Base-by-base conservation (phyloP, 2,329 filamentous ascomycete species). In the Cladosporium phlei region DNA sequence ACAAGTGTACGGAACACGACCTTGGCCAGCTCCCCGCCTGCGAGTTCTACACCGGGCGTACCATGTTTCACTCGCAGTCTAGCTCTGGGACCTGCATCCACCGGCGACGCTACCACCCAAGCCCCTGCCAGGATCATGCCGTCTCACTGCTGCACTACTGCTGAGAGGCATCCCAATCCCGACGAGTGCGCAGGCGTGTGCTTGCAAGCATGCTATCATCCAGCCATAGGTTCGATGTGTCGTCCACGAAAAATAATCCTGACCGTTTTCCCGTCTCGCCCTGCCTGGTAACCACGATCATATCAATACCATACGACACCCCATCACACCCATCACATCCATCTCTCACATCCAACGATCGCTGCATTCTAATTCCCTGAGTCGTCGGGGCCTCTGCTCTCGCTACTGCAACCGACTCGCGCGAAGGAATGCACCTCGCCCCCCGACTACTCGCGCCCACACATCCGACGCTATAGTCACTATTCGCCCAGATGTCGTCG, bases 31-130 rank as follows among this genome's bases (percentile, higher is more conserved):
- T 35, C 32, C 42, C 42, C 25, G 42, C 42, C 32, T 28, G 24
- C 42, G 22, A 37, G 32, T 45, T 27, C 30, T 45, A 32, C 37
- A 37, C 42, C 42, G 42, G 42, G 42, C 30, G 32, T 37, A 29
- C 42, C 42, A 45, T 45, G 42, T 45, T 45, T 45, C 42, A 45
- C 42, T 27, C 5, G 16, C 28, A 19, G 20, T 35, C 24, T 45
- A 45, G 42, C 42, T 35, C 42, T 37, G 42, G n/a, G 35, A 27
- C 42, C 42, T 45, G 42, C 42, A 45, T 45, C 42, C 42, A 45
- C 42, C 32, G 17, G 22, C 32, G 42, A 45, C 42, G 42, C 42
- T 45, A 45, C 21, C 40, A 32, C n/a, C n/a, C n/a, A n/a, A 21
- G 21, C 29, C 24, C 29, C 39, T 43, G 24, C 42, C 29, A 33